These are phyloP conservation scores for Phylloporus sp. DNA, from an alignment of 1,284 basidiomycete species.

Conservation along the genomic window DNA sequence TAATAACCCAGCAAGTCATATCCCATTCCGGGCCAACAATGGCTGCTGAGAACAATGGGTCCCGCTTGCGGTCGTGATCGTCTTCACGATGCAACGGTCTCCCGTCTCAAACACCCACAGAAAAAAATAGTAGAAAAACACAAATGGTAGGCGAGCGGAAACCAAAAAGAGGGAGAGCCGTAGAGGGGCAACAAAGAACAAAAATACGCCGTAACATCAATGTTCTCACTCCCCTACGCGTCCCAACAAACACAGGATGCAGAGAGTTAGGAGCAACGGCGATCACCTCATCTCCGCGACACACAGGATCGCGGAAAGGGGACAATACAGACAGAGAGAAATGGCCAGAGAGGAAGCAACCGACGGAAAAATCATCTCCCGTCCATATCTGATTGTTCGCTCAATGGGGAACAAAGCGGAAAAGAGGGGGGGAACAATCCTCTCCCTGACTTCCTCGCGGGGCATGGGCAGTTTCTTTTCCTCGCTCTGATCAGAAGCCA, in stretches of 20 bases:
- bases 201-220: slow-evolving; percentile 12
- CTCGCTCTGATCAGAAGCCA: slow-evolving; percentile 6
- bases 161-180: too few species aligned
- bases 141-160: not conserved
- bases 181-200: not conserved
- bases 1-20: slow-evolving; percentile 16
- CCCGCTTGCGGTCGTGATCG: not conserved
- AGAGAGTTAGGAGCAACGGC: slow-evolving; percentile 34
- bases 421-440: slow-evolving; percentile 1
- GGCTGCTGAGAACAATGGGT: slow-evolving; percentile 7
- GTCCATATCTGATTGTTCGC: not conserved
- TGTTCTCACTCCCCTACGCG: slow-evolving; percentile 13
- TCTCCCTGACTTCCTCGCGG: slow-evolving; percentile 11
- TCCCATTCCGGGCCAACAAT: slow-evolving; percentile 37
- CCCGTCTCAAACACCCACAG: not conserved
- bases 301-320: slow-evolving; percentile 26
- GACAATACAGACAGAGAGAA: slow-evolving; percentile 9
- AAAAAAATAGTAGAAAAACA: not conserved
- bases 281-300: slow-evolving; percentile 41
- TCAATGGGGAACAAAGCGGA: slow-evolving; percentile 18
- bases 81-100: not conserved
- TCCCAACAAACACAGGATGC: slow-evolving; percentile 19
- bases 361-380: slow-evolving; percentile 2
- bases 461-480: slow-evolving; percentile 11
- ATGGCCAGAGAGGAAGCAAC: slow-evolving; percentile 11